These are phyloP conservation scores for Nicotiana obtusifolia DNA, from an alignment of 257 asterid species.

Conservation along the genomic window DNA sequence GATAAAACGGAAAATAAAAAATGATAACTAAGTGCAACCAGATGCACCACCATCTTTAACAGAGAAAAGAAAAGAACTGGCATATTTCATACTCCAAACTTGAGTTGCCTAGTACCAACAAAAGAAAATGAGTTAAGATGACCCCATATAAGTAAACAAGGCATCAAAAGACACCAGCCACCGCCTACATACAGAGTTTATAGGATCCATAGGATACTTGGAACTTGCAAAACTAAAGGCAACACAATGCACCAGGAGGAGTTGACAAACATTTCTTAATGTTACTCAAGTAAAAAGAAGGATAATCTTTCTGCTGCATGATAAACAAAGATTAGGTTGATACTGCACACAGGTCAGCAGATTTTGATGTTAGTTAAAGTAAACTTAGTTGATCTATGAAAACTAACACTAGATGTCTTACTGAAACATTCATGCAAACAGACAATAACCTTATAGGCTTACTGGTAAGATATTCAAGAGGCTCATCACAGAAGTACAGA, in stretches of 20 bases:
- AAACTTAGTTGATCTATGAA: not conserved
- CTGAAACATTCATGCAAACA: not conserved
- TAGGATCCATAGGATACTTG: not conserved
- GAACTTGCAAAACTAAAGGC: not conserved
- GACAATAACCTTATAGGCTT: not conserved
- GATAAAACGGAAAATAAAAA: slow-evolving; percentile 8
- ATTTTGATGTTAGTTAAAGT: not conserved
- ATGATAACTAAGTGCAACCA: not conserved
- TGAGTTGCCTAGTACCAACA: not conserved
- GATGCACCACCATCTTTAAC: slow-evolving; percentile 1
- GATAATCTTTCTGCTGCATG: not conserved
- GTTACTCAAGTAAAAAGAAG: not conserved
- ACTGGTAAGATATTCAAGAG: not conserved
- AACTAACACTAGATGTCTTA: not conserved
- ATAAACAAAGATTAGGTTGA: not conserved
- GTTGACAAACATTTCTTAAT: not conserved
- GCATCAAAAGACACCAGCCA: not conserved
- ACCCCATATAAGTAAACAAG: not conserved
- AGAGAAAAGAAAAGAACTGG: not conserved
- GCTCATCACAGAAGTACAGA: not conserved
- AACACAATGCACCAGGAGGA: not conserved
- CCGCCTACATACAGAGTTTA: not conserved
- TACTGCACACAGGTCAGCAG: not conserved
- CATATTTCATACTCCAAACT: not conserved
- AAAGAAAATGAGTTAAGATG: not conserved